Conservation (phyloP, 116 monocot species). For the Phalaenopsis hybrid region DNA sequence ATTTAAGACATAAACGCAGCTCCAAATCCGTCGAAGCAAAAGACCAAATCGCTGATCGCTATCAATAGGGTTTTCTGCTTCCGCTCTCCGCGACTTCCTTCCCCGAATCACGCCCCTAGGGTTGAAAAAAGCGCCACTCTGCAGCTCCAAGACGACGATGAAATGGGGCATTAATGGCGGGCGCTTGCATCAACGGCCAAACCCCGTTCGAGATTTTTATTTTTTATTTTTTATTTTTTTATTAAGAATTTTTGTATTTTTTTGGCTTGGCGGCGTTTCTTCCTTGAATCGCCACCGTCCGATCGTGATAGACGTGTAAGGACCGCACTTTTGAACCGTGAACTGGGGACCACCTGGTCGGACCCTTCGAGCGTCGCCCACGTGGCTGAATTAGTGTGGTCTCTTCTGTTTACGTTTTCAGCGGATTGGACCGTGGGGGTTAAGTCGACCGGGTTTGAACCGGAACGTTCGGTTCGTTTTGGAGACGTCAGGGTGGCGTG, state of each 20-base stretch:
- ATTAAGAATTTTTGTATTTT: not conserved
- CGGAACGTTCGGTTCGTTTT: not conserved
- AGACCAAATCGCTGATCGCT: too few species aligned
- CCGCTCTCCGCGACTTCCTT: not conserved
- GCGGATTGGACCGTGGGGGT: not conserved
- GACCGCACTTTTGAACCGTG: not conserved
- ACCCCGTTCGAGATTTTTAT: not conserved
- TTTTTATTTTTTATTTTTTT: not conserved
- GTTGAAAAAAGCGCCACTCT: not conserved
- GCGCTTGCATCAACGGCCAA: not conserved
- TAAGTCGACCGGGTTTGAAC: not conserved
- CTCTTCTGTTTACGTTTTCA: not conserved
- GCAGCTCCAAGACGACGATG: not conserved
- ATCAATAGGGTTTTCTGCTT: not conserved
- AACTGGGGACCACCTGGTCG: not conserved
- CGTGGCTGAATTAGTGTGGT: not conserved
- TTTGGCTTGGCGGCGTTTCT: not conserved
- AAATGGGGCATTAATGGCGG: conserved; percentile 5
- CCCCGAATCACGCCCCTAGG: not conserved
- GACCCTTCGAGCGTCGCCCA: not conserved
- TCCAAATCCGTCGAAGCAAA: not conserved
- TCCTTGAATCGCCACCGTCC: not conserved
- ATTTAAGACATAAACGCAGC: not conserved
- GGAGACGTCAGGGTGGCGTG: not conserved
- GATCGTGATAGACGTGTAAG: not conserved